Base-by-base conservation (phyloP, 306 rosid genomes). In the Delonix regia region DNA sequence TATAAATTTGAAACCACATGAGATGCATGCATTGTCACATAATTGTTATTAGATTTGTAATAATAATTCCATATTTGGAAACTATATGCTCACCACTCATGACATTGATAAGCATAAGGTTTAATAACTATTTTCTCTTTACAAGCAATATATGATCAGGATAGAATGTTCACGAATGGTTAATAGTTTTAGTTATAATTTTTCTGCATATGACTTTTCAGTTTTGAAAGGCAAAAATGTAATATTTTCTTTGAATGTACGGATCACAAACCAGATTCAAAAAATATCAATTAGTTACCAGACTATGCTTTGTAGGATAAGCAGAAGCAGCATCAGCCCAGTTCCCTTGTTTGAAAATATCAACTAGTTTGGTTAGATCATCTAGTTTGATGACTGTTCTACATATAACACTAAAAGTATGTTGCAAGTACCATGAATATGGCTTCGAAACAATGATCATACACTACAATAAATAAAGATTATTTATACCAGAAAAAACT, bases 271-370 rank as follows among this genome's bases (percentile, higher is more conserved):
- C 48, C 49, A 62, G 48, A 51, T 45, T 72, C 12, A 42, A n/a
- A n/a, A n/a, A n/a, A n/a, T n/a, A n/a, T n/a, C n/a, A n/a, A n/a
- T n/a, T n/a, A n/a, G n/a, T n/a, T n/a, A 39, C 33, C 36, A 73
- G 41, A 64, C 11, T 27, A 22, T 64, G 21, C 28, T 30, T 65
- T 33, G 33, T 3, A 28, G 44, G 69, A 65, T 47, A 59, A 44
- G 64, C 36, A 67, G 57, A 62, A 62, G 69, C 9, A 9, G 27
- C 45, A 63, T 34, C 3, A 25, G 13, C 47, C 74, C 56, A 34
- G 47, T 70, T 28, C 45, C 49, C 63, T 47, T 69, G 78, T 76
- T 34, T 3, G 69, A 73, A 65, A 78, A 57, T 22, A 57, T n/a
- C 19, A 27, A 25, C 47, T 11, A 22, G 9, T 44, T 19, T 4